phyloP scores from a whole-genome alignment of 306 rosid species.

The Dicorynia guianensis region DNA sequence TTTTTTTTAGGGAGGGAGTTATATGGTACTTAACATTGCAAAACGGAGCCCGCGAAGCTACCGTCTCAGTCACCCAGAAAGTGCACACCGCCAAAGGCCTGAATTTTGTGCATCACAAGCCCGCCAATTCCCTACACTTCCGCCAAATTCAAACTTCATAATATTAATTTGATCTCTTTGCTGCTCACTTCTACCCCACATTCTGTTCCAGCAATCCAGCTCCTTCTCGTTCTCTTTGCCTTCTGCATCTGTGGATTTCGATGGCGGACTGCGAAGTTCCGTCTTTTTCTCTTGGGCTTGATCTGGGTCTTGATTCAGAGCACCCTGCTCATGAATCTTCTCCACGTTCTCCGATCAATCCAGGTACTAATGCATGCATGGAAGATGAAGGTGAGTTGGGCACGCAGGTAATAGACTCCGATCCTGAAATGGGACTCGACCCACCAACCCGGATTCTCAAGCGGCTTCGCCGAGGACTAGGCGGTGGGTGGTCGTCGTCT shows the following conservation, averaged over 20 bases:
- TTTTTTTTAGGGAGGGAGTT: too few species aligned
- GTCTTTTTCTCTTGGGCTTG: conserved; percentile 84
- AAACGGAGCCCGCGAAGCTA: too few species aligned
- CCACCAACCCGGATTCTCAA: conserved; percentile 55
- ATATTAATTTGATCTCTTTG: not conserved
- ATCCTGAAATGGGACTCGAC: conserved; percentile 45
- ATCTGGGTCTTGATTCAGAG: conserved; percentile 54
- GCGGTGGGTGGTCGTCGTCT: not conserved
- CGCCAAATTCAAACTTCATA: conserved; percentile 44
- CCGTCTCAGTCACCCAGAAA: too few species aligned
- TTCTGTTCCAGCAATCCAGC: not conserved
- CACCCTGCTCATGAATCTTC: conserved; percentile 24
- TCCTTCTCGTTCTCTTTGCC: not conserved
- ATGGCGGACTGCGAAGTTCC: conserved; percentile 76
- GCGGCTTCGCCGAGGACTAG: conserved; percentile 73
- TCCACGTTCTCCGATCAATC: conserved; percentile 32
- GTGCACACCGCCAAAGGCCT: too few species aligned
- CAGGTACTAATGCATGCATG: not conserved
- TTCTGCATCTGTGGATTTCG: conserved; percentile 2
- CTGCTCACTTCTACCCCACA: not conserved
- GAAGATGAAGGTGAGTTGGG: conserved; percentile 33
- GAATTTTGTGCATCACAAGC: not conserved
- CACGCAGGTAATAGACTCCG: conserved; percentile 45
- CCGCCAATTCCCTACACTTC: conserved; percentile 47
- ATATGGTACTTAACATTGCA: too few species aligned